phyloP scores from a whole-genome alignment of 2,329 filamentous ascomycete species.

The Penicillium crustosum region DNA sequence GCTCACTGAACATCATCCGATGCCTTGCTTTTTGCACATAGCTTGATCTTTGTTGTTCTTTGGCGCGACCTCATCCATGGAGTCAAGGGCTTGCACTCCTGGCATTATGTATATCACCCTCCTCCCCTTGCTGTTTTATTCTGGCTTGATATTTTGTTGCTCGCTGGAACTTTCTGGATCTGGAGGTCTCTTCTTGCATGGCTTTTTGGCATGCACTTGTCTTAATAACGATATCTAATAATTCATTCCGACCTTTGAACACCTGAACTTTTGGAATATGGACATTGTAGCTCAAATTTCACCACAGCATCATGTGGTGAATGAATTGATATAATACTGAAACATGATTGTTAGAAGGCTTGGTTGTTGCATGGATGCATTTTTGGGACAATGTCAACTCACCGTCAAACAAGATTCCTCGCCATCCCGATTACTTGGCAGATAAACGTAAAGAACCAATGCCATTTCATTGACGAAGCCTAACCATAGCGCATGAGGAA shows the following conservation, averaged over 20 bases:
- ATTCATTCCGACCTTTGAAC: conserved; percentile 6
- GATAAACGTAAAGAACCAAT: conserved; percentile 48
- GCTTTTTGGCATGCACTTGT: conserved; percentile 14
- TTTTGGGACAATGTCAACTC: conserved; percentile 18
- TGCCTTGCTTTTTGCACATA: conserved; percentile 24
- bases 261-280: neutral
- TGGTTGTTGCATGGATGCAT: neutral
- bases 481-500: conserved; percentile 13
- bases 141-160: neutral
- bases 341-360: neutral
- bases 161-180: conserved; percentile 2
- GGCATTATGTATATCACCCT: conserved; percentile 27
- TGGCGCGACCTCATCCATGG: conserved; percentile 20
- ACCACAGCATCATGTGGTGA: conserved; percentile 29
- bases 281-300: neutral
- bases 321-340: conserved; percentile 50
- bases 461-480: conserved; percentile 49
- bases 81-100: conserved; percentile 17
- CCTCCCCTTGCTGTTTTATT: neutral
- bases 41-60: conserved; percentile 22
- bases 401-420: conserved; percentile 50
- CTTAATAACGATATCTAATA: conserved; percentile 24
- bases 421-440: conserved; percentile 42
- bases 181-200: conserved; percentile 14
- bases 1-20: conserved; percentile 17